Evolutionary conservation across 2,329 filamentous ascomycete species (phyloP).

Genomic region (Penicillium palitans): DNA sequence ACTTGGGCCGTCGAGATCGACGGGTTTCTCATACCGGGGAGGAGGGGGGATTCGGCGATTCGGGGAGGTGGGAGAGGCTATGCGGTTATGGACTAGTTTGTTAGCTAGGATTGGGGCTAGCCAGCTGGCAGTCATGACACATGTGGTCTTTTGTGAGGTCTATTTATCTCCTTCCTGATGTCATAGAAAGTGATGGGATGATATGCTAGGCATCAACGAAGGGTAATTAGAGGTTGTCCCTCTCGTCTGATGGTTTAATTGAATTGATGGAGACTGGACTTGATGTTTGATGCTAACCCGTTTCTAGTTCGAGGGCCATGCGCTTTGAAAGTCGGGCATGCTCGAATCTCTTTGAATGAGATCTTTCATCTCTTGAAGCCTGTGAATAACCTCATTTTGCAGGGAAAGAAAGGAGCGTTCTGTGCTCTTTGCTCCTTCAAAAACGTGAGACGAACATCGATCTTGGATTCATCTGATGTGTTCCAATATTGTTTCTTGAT

Average conservation of each 20-base stretch:
- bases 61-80: not conserved
- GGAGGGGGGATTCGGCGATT: not conserved
- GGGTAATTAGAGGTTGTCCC: not conserved
- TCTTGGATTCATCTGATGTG: not conserved
- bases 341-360: not conserved
- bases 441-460: not conserved
- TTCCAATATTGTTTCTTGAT: not conserved
- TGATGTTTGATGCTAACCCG: not conserved
- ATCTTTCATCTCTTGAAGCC: too few relatives aligned
- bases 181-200: not conserved
- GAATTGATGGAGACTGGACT: not conserved
- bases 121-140: not conserved
- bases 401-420: not conserved
- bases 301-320: not conserved
- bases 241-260: not conserved
- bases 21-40: not conserved
- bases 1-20: not conserved
- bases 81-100: not conserved
- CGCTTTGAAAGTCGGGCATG: not conserved
- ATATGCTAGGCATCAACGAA: not conserved
- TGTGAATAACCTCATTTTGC: not conserved
- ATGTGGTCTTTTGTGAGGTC: not conserved
- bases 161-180: not conserved
- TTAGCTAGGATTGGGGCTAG: not conserved
- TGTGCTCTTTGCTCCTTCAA: not conserved